A percentile compares a stretch with the other conserved stretches of the same genome.
These are phyloP conservation scores for Diaporthe amygdali DNA, from an alignment of 2,329 filamentous ascomycete species.

Conservation along the genomic window DNA sequence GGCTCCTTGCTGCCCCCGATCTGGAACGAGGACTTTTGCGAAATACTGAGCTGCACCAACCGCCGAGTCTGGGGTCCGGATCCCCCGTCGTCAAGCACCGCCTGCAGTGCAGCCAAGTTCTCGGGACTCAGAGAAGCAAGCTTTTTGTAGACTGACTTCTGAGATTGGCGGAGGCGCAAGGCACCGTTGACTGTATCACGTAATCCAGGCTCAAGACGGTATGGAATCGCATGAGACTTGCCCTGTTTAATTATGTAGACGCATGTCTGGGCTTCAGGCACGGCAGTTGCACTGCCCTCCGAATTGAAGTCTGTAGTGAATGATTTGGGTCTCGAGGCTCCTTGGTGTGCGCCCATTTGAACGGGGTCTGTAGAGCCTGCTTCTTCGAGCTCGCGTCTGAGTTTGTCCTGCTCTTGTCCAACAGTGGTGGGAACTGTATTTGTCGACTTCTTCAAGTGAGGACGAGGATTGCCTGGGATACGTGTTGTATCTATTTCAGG, in stretches of 20 bases:
- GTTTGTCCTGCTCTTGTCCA: neutral
- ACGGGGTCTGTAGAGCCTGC: neutral
- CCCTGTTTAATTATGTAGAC: neutral
- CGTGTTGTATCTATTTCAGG: neutral
- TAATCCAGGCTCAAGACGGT: neutral
- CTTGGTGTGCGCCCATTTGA: neutral
- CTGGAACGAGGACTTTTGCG: neutral
- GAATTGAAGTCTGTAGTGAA: neutral
- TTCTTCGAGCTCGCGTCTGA: neutral
- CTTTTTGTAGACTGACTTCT: neutral
- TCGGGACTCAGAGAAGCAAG: neutral
- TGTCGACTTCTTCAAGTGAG: neutral
- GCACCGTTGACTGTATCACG: neutral
- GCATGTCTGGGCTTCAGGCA: neutral
- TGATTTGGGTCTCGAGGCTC: neutral
- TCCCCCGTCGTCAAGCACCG: neutral
- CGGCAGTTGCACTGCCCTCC: neutral
- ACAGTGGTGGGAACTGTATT: neutral
- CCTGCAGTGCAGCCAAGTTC: neutral
- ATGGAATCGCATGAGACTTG: neutral
- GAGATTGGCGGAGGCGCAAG: neutral
- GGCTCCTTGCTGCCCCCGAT: neutral
- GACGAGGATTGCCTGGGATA: neutral
- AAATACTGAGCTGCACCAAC: neutral
- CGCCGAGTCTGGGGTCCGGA: neutral